phyloP scores from a whole-genome alignment of 2,329 filamentous ascomycete genomes.

The Lomentospora prolificans region DNA sequence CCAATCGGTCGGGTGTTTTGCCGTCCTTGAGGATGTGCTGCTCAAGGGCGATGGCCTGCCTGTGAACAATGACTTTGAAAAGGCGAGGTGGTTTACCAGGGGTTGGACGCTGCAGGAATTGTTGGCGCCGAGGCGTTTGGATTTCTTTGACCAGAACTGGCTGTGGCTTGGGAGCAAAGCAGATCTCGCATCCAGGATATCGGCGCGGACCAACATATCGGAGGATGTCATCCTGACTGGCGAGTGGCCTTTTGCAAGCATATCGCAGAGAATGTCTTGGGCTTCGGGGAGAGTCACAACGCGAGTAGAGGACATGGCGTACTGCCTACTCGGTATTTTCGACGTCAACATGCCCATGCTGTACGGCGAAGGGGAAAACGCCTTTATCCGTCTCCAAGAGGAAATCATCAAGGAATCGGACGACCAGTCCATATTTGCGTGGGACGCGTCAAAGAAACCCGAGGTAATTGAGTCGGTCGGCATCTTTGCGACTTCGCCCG shows the following conservation, averaged over 20 bases:
- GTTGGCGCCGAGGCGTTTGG: slow-evolving; percentile 30
- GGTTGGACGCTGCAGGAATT: slow-evolving; percentile 59
- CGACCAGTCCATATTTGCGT: slow-evolving; percentile 17
- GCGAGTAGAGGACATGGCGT: slow-evolving; percentile 16
- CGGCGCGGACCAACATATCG: background rate
- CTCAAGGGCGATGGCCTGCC: background rate
- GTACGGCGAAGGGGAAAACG: slow-evolving; percentile 13
- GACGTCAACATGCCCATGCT: slow-evolving; percentile 18
- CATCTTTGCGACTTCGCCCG: background rate
- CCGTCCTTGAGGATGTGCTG: slow-evolving; percentile 16
- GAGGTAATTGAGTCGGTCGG: background rate
- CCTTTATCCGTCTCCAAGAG: slow-evolving; percentile 15
- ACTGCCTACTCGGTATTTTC: slow-evolving; percentile 17
- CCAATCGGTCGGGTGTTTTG: slow-evolving; percentile 16
- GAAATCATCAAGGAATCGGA: slow-evolving; percentile 14
- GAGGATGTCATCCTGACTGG: background rate
- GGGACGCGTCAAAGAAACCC: slow-evolving; percentile 25
- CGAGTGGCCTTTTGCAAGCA: slow-evolving; percentile 10
- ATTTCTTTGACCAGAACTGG: slow-evolving; percentile 23
- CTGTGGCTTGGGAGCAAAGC: slow-evolving; percentile 16
- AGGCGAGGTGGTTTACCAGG: slow-evolving; percentile 26
- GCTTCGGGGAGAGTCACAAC: slow-evolving; percentile 15
- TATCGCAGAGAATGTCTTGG: slow-evolving; percentile 17
- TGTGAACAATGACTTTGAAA: slow-evolving; percentile 7
- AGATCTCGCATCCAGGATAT: slow-evolving; percentile 16